Percentiles rank a stretch among this genome's conserved stretches.
Conservation (phyloP, 179 eudicot species). For the Silene vulgaris region DNA sequence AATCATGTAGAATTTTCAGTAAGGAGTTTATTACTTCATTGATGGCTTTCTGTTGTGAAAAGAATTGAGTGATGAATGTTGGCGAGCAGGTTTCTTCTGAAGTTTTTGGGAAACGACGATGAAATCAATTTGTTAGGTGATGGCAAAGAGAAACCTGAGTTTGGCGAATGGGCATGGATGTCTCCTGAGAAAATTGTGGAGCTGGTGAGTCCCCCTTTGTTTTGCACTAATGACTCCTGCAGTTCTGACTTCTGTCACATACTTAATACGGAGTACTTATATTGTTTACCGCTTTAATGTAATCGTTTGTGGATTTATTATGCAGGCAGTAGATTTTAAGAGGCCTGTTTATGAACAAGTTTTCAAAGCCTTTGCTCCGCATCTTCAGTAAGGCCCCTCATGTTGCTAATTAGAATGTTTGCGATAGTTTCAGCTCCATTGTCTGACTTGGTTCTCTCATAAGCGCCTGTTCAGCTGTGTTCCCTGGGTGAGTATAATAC, state of each 20-base stretch:
- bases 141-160: slow-evolving; percentile 89
- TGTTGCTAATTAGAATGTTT: background rate
- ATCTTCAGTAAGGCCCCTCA: slow-evolving; percentile 39
- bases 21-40: background rate
- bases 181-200: slow-evolving; percentile 68
- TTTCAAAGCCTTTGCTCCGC: slow-evolving; percentile 57
- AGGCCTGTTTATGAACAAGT: slow-evolving; percentile 80
- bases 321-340: slow-evolving; percentile 92
- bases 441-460: background rate
- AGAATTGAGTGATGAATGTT: background rate
- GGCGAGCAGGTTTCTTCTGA: slow-evolving; percentile 63
- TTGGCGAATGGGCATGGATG: slow-evolving; percentile 93
- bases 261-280: too few species aligned
- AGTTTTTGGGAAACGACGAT: slow-evolving; percentile 66
- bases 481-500: background rate
- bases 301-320: slow-evolving; percentile 6
- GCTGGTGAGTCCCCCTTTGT: slow-evolving; percentile 38
- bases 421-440: background rate
- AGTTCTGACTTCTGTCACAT: too few species aligned
- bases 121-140: slow-evolving; percentile 85
- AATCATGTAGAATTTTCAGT: too few species aligned
- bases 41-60: background rate
- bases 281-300: background rate
- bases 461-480: background rate
- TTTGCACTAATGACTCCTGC: background rate